phyloP scores from a whole-genome alignment of 768 basidiomycete species.

The Tremella mesenterica region DNA sequence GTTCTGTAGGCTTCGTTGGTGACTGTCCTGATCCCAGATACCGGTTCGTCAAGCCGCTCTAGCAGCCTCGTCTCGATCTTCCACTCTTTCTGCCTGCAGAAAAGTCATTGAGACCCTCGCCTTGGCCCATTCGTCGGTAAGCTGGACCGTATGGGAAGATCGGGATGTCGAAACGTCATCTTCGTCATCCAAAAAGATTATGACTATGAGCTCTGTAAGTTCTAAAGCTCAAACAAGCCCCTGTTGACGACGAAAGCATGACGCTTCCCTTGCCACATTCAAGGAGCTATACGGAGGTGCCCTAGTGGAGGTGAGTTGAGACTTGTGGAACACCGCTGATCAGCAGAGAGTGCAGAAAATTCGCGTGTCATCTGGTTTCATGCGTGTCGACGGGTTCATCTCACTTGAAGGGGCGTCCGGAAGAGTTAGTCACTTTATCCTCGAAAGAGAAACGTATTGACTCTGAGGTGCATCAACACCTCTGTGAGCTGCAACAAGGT shows the following conservation, averaged over 20 bases:
- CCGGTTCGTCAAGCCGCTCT: slow-evolving; percentile 34
- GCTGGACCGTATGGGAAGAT: slow-evolving; percentile 56
- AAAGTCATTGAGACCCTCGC: slow-evolving; percentile 66
- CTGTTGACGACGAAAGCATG: slow-evolving; percentile 49
- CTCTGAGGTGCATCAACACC: slow-evolving; percentile 66
- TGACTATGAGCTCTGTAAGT: slow-evolving; percentile 62
- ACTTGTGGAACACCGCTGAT: slow-evolving; percentile 7
- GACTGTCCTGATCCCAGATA: slow-evolving; percentile 17
- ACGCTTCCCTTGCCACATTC: slow-evolving; percentile 60
- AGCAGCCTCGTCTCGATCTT: slow-evolving; percentile 56
- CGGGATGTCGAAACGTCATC: slow-evolving; percentile 5
- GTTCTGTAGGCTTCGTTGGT: background rate
- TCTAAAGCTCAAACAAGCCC: background rate
- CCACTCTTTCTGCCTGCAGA: slow-evolving; percentile 60
- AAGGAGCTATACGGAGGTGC: slow-evolving; percentile 65
- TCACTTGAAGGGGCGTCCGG: slow-evolving; percentile 66
- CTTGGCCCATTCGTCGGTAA: slow-evolving; percentile 61
- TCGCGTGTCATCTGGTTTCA: slow-evolving; percentile 48
- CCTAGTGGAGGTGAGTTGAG: slow-evolving; percentile 54
- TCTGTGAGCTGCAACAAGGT: slow-evolving; percentile 50
- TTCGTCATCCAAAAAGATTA: slow-evolving; percentile 37
- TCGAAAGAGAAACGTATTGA: slow-evolving; percentile 24
- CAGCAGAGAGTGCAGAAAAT: slow-evolving; percentile 57
- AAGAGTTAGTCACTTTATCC: slow-evolving; percentile 50
- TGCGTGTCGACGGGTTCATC: slow-evolving; percentile 71